A percentile compares a stretch with the other conserved stretches of the same genome.
phyloP scores from a whole-genome alignment of 2,329 filamentous ascomycete species.

The Colletotrichum sp. region DNA sequence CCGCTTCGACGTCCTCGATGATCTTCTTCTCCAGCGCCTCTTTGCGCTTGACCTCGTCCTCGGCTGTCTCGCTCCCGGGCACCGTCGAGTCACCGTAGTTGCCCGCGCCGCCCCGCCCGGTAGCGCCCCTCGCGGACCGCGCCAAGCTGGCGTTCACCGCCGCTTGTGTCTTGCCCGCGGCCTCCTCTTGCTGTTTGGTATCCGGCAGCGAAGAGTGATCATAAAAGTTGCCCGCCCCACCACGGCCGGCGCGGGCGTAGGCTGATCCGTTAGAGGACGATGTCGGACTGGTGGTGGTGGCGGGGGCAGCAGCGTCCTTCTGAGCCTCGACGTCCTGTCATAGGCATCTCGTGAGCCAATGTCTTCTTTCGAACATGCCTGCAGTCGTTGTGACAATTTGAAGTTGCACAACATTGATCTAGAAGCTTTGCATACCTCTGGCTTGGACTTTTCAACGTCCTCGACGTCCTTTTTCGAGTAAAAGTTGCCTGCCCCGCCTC shows the following conservation, averaged over 20 bases:
- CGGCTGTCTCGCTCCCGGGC: slow-evolving; percentile 26
- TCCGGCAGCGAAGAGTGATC: slow-evolving; percentile 38
- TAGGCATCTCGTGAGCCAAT: background rate
- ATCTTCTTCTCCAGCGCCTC: slow-evolving; percentile 48
- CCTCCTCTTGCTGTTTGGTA: slow-evolving; percentile 36
- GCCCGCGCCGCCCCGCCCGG: slow-evolving; percentile 63
- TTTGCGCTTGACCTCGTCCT: slow-evolving; percentile 34
- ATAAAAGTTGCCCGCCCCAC: slow-evolving; percentile 67
- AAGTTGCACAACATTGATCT: background rate
- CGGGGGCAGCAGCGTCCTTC: slow-evolving; percentile 24
- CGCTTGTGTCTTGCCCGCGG: slow-evolving; percentile 36
- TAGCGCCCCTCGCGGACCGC: slow-evolving; percentile 27
- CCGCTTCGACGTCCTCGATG: slow-evolving; percentile 51
- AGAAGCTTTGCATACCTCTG: background rate
- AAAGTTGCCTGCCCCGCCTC: slow-evolving; percentile 71
- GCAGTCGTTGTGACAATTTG: background rate
- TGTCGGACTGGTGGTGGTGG: slow-evolving; percentile 29
- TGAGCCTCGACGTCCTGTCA: slow-evolving; percentile 37
- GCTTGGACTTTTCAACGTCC: slow-evolving; percentile 39
- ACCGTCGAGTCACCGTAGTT: slow-evolving; percentile 47
- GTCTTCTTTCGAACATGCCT: background rate
- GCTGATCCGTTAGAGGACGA: background rate
- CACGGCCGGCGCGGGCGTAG: slow-evolving; percentile 56
- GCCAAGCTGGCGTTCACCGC: slow-evolving; percentile 35
- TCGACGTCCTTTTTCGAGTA: slow-evolving; percentile 57